Evolutionary conservation across 768 basidiomycete genomes (phyloP).

Genomic region (Ramaria sp.): DNA sequence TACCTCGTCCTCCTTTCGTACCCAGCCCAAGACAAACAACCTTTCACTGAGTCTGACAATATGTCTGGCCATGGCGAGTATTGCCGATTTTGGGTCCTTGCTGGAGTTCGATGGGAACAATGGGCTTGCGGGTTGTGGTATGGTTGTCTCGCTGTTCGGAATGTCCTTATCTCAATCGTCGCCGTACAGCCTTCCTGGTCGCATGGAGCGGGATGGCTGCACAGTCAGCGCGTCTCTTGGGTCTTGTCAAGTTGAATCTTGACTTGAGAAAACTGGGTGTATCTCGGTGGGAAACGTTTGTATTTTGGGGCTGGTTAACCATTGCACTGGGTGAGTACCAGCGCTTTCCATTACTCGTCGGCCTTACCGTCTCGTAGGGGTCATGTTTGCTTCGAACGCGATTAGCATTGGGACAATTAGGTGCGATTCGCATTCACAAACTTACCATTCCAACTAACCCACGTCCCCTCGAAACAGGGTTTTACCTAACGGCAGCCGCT

Average conservation of each 20-base stretch:
- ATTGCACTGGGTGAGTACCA: slow-evolving; percentile 25
- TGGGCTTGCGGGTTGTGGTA: slow-evolving; percentile 18
- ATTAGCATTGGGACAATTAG: slow-evolving; percentile 25
- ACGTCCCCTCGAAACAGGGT: not conserved
- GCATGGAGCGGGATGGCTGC: slow-evolving; percentile 36
- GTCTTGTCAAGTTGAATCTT: slow-evolving; percentile 26
- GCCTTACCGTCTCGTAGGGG: slow-evolving; percentile 16
- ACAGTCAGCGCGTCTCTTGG: slow-evolving; percentile 28
- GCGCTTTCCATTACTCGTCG: not conserved
- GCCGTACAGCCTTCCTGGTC: slow-evolving; percentile 29
- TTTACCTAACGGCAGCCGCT: not conserved
- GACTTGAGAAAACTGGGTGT: slow-evolving; percentile 24
- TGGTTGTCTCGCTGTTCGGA: slow-evolving; percentile 4
- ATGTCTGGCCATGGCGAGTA: slow-evolving; percentile 22
- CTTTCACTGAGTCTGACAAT: slow-evolving; percentile 18
- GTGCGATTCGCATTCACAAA: slow-evolving; percentile 16
- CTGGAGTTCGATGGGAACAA: slow-evolving; percentile 16
- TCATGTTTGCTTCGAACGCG: slow-evolving; percentile 31
- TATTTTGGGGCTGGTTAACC: slow-evolving; percentile 22
- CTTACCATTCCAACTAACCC: not conserved
- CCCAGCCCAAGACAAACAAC: slow-evolving; percentile 3
- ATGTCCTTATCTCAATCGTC: not conserved
- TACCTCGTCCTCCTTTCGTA: not conserved
- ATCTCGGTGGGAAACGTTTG: slow-evolving; percentile 22
- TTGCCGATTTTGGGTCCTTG: slow-evolving; percentile 23